Percentiles rank a stretch among this genome's conserved stretches.
phyloP scores from a whole-genome alignment of 1,284 basidiomycete species.

The Moesziomyces parantarcticus region DNA sequence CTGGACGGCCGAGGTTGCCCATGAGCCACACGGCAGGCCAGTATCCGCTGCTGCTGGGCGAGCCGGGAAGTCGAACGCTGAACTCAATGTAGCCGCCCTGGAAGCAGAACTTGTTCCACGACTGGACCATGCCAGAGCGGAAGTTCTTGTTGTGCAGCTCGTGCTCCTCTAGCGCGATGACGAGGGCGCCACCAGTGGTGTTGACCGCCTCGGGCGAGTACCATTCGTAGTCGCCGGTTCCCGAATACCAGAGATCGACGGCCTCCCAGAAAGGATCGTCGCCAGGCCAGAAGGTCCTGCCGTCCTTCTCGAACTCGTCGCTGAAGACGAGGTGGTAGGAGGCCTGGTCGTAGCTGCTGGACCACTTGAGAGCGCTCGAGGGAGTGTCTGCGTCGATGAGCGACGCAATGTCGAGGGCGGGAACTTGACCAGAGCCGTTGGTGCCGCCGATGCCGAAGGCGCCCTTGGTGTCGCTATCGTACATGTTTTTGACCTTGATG shows the following conservation, averaged over 20 bases:
- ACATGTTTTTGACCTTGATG: constrained; percentile 50
- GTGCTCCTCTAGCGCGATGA: constrained; percentile 56
- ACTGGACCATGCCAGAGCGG: constrained; percentile 66
- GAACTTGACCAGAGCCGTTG: constrained; percentile 62
- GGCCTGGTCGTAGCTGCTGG: constrained; percentile 27
- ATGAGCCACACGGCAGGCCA: constrained; percentile 70
- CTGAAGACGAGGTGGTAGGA: constrained; percentile 72
- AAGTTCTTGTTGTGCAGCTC: constrained; percentile 62
- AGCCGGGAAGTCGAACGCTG: constrained; percentile 53
- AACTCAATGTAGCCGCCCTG: constrained; percentile 67
- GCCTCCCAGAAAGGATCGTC: constrained; percentile 67
- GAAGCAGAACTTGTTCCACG: constrained; percentile 68
- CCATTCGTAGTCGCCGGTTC: constrained; percentile 67
- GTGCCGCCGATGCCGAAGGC: constrained; percentile 77
- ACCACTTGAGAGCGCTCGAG: constrained; percentile 32
- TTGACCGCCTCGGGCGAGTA: constrained; percentile 66
- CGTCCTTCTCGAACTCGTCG: constrained; percentile 82
- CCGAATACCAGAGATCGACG: constrained; percentile 65
- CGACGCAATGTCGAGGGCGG: constrained; percentile 35
- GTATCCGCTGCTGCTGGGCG: constrained; percentile 68
- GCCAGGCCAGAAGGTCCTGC: constrained; percentile 71
- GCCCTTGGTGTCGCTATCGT: constrained; percentile 46
- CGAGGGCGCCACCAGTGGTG: constrained; percentile 56
- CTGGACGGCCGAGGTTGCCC: constrained; percentile 65
- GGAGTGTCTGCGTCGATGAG: constrained; percentile 61